These are phyloP conservation scores for Quercus aquifolioides DNA, from an alignment of 306 rosid genomes.

Conservation along the genomic window DNA sequence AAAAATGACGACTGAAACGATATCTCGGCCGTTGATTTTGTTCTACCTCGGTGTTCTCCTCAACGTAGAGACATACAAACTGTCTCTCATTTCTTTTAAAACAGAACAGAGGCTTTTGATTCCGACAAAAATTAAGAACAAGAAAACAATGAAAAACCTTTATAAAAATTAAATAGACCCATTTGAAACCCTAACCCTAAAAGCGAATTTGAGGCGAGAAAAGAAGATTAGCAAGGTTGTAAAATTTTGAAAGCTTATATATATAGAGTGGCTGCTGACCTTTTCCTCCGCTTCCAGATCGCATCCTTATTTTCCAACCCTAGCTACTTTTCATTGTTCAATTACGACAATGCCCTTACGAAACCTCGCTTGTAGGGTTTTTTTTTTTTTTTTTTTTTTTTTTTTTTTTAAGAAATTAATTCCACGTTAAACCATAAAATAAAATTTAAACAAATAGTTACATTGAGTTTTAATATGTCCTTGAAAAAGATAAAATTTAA, in stretches of 20 bases:
- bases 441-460: too few relatives aligned
- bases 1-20: constrained; percentile 76
- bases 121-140: not conserved
- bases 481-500: too few relatives aligned
- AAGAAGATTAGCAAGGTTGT: not conserved
- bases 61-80: constrained; percentile 25
- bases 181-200: not conserved
- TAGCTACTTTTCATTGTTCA: not conserved
- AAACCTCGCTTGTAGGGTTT: too few relatives aligned
- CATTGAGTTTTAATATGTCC: too few relatives aligned
- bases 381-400: too few relatives aligned
- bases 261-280: not conserved
- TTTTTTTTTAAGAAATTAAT: too few relatives aligned
- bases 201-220: too few relatives aligned
- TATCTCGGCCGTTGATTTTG: constrained; percentile 55
- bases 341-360: constrained; percentile 21
- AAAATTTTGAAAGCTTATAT: not conserved
- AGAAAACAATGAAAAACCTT: too few relatives aligned
- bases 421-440: too few relatives aligned
- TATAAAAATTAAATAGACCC: not conserved
- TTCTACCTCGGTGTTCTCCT: constrained; percentile 48
- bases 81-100: constrained; percentile 9
- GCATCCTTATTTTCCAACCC: constrained; percentile 2
- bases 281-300: not conserved
- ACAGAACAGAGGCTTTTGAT: not conserved